phyloP scores from a whole-genome alignment of 768 basidiomycete species.

The Phanerodontia chrysosporium region DNA sequence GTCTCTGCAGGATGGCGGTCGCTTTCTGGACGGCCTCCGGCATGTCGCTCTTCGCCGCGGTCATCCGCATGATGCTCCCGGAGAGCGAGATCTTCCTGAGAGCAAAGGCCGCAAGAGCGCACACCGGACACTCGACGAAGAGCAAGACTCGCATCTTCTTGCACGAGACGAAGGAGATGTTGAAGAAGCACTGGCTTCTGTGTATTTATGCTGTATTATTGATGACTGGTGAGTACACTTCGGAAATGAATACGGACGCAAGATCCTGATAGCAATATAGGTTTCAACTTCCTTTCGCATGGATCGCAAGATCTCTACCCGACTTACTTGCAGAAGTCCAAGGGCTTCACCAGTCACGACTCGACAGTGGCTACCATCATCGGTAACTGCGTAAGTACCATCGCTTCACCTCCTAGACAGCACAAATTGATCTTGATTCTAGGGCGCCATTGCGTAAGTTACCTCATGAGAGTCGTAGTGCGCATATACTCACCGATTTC shows the following conservation, averaged over 20 bases:
- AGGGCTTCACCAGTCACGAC: slow-evolving; percentile 51
- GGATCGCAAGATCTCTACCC: slow-evolving; percentile 72
- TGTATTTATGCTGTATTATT: slow-evolving; percentile 83
- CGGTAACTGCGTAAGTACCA: slow-evolving; percentile 55
- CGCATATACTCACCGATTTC: slow-evolving; percentile 16
- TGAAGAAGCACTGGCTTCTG: slow-evolving; percentile 75
- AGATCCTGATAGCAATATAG: slow-evolving; percentile 13
- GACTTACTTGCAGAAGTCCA: slow-evolving; percentile 63
- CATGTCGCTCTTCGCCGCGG: slow-evolving; percentile 65
- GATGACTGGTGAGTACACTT: slow-evolving; percentile 49
- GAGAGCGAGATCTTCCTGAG: slow-evolving; percentile 74
- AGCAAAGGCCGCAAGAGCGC: slow-evolving; percentile 53
- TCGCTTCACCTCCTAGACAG: no score
- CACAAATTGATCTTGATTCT: no score
- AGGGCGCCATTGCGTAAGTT: slow-evolving; percentile 44
- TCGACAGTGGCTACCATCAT: slow-evolving; percentile 81
- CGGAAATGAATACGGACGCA: background rate
- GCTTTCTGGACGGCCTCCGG: slow-evolving; percentile 81
- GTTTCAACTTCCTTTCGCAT: slow-evolving; percentile 53
- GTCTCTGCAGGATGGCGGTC: slow-evolving; percentile 52
- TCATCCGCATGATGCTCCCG: slow-evolving; percentile 62
- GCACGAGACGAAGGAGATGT: slow-evolving; percentile 67
- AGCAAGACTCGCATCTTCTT: slow-evolving; percentile 71
- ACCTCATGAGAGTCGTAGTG: background rate
- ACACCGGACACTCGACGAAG: slow-evolving; percentile 28